Evolutionary conservation across 148 eudicot genomes (phyloP).

Genomic region (Cornus florida): DNA sequence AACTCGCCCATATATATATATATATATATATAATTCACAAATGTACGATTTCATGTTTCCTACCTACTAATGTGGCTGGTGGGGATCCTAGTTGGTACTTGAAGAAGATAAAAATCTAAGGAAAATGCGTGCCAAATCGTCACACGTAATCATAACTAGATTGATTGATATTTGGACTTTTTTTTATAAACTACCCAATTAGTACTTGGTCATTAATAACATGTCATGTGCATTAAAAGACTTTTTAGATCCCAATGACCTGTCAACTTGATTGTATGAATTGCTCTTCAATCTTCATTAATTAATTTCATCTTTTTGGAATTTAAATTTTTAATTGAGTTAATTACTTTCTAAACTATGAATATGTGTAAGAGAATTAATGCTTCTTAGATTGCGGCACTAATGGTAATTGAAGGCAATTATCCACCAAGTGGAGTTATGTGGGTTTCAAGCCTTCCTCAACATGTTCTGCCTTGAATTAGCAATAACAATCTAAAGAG

Average conservation of each 20-base stretch:
- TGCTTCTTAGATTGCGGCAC: conserved; percentile 2
- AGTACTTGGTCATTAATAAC: neutral
- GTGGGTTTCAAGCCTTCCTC: neutral
- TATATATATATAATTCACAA: no score
- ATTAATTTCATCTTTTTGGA: conserved; percentile 4
- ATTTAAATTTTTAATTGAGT: neutral
- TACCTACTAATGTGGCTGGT: neutral
- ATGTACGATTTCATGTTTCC: neutral
- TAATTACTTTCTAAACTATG: neutral
- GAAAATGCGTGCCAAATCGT: neutral
- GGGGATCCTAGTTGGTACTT: neutral
- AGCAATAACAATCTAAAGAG: neutral
- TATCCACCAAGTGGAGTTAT: neutral
- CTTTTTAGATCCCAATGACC: conserved; percentile 12
- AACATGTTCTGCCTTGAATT: conserved; percentile 8
- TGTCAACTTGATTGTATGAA: conserved; percentile 10
- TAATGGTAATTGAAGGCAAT: neutral
- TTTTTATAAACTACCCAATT: neutral
- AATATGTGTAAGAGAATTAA: neutral
- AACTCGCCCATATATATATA: no score
- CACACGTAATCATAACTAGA: neutral
- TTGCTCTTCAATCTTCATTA: conserved; percentile 1
- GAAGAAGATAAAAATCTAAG: neutral
- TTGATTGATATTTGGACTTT: neutral
- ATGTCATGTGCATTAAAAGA: conserved; percentile 22